Base-by-base conservation (phyloP, 441 rosid genomes). In the Omphalea diandra region DNA sequence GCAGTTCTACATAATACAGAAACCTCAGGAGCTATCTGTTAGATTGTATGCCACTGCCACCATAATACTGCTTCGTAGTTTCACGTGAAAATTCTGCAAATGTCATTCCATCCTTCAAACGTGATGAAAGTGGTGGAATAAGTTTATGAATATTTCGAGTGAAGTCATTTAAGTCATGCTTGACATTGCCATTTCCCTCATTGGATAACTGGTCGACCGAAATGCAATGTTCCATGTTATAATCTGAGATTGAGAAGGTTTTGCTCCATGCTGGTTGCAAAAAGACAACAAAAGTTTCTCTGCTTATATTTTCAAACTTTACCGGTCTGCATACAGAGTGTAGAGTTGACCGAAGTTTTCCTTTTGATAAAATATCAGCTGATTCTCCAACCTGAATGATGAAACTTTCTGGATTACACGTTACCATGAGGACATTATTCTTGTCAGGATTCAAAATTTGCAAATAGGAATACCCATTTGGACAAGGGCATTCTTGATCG, bases 341-440 rank as follows among this genome's bases (percentile, higher is more conserved):
- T 72, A 92, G 97, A 46, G 93, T 90, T 20, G 98, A 86, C 7
- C 81, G 59, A 52, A 92, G 88, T 84, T 79, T 88, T 75, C 98
- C 93, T 50, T 79, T 76, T 0, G 98, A 88, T 76, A 92, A 71
- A 69, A 95, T 85, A 80, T 88, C 90, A 46, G 96, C 97, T 18
- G 91, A 87, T 81, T 90, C 96, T 59, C 98, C 98, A 66, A 89
- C 93, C 81, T 94, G 98, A 77, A 92, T 79, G 20, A 92, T 72
- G 80, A 90, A 83, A 80, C 90, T 90, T 75, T 86, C 93, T 8
- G 86, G 81, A 67, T 88, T 85, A 68, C 92, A 71, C 84, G 87
- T 87, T 53, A 88, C 96, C 91, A 75, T 80, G 47, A 73, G 73
- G 70, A 86, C 80, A 70, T 63, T 72, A 77, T 80, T 89, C 56